Conservation (phyloP, 2,329 filamentous ascomycete species). For the Ilyonectria robusta region DNA sequence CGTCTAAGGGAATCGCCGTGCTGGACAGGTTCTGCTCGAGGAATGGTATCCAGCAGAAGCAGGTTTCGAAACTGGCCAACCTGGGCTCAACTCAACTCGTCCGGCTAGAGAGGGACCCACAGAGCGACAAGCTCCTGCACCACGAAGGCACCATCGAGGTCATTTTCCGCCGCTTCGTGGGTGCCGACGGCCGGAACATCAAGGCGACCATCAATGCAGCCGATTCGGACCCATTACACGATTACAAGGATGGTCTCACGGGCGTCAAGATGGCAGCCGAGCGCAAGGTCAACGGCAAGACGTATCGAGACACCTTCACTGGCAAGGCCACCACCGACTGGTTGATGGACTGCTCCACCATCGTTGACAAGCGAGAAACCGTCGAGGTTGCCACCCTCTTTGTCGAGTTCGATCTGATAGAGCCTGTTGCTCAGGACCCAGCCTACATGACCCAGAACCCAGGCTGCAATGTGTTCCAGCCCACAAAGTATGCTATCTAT, state of each 20-base stretch:
- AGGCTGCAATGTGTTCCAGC: slow-evolving; percentile 78
- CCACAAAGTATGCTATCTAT: slow-evolving; percentile 90
- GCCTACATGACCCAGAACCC: slow-evolving; percentile 74
- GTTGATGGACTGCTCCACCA: slow-evolving; percentile 97
- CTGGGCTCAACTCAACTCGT: slow-evolving; percentile 89
- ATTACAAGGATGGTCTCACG: slow-evolving; percentile 46
- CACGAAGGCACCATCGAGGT: neutral
- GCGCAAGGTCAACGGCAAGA: slow-evolving; percentile 83
- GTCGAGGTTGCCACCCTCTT: slow-evolving; percentile 87
- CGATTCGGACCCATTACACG: neutral
- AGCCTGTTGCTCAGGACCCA: slow-evolving; percentile 78
- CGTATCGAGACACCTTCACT: slow-evolving; percentile 87
- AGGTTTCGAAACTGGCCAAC: slow-evolving; percentile 87
- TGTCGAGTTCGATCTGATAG: slow-evolving; percentile 86
- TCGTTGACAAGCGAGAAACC: slow-evolving; percentile 90
- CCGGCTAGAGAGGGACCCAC: slow-evolving; percentile 85
- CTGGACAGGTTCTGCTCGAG: slow-evolving; percentile 91
- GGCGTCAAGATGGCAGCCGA: slow-evolving; percentile 94
- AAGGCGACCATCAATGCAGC: neutral
- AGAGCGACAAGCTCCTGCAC: slow-evolving; percentile 82
- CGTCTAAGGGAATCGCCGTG: slow-evolving; percentile 93
- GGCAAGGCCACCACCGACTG: slow-evolving; percentile 92
- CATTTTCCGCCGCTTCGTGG: neutral
- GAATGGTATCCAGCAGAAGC: slow-evolving; percentile 94
- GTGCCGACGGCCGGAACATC: neutral